These are phyloP conservation scores for Cinnamomum micranthum DNA, from an alignment of 164 flowering plant genomes.

Conservation along the genomic window DNA sequence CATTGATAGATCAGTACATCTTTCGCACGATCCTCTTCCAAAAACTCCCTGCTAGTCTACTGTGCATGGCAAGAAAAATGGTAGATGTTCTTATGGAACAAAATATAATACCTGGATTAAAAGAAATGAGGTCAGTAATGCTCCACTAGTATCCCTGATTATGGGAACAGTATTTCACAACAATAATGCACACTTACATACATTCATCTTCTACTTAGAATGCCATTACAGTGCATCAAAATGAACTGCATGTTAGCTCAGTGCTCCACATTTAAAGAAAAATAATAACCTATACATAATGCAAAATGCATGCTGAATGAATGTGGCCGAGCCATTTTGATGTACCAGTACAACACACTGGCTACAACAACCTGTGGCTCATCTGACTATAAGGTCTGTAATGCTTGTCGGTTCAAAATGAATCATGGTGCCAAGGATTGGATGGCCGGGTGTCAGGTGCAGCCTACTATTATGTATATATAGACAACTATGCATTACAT, in stretches of 20 bases:
- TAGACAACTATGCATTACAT: not conserved
- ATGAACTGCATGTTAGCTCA: not conserved
- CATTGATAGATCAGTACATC: conserved; percentile 17
- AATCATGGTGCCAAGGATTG: conserved; percentile 25
- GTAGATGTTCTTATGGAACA: conserved; percentile 15
- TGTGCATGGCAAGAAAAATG: conserved; percentile 18
- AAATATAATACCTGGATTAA: conserved; percentile 22
- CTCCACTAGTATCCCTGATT: not conserved
- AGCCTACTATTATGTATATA: conserved; percentile 9
- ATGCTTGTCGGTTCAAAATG: conserved; percentile 17
- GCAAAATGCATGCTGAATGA: not conserved
- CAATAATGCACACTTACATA: not conserved
- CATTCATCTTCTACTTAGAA: not conserved
- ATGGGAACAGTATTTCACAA: not conserved
- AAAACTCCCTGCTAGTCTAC: conserved; percentile 14
- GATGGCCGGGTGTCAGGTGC: conserved; percentile 20
- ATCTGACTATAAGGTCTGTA: not conserved
- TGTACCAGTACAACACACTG: not conserved
- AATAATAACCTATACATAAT: not conserved
- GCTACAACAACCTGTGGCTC: not conserved
- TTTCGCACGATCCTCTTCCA: conserved; percentile 13
- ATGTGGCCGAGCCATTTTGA: not conserved
- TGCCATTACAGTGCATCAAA: not conserved
- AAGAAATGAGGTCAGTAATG: conserved; percentile 16
- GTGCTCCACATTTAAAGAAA: too few relatives aligned